Percentiles rank a stretch among this genome's conserved stretches.
Evolutionary conservation across 2,329 filamentous ascomycete genomes (phyloP).

Genomic region (Fusarium xylarioides): DNA sequence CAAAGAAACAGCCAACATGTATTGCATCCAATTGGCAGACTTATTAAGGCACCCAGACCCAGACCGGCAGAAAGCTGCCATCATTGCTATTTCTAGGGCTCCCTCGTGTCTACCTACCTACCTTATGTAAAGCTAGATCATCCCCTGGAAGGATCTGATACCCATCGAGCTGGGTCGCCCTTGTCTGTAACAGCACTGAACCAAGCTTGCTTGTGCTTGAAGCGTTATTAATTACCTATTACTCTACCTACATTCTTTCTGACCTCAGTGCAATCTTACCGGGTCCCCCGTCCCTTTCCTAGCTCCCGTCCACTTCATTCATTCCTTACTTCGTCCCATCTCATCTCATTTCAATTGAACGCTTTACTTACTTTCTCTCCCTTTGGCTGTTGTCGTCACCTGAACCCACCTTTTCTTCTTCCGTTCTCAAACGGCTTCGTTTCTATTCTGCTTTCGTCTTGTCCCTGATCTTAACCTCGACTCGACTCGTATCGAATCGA

Average conservation of each 20-base stretch:
- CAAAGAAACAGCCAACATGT: neutral
- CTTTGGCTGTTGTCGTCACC: conserved; percentile 28
- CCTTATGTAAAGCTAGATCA: neutral
- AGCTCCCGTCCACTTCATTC: conserved; percentile 20
- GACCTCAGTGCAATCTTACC: conserved; percentile 31
- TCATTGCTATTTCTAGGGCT: neutral
- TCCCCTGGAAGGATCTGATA: conserved; percentile 17
- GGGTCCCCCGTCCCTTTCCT: conserved; percentile 27
- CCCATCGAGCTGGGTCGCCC: conserved; percentile 34
- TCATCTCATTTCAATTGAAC: conserved; percentile 32
- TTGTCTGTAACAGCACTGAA: conserved; percentile 4
- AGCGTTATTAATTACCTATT: neutral
- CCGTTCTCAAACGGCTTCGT: conserved; percentile 24
- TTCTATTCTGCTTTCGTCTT: conserved; percentile 27
- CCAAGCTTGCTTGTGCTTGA: neutral
- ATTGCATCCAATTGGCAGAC: neutral
- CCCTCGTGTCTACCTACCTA: neutral
- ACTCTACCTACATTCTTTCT: conserved; percentile 20
- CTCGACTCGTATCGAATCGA: neutral
- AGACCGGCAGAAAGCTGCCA: neutral
- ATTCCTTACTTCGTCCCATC: conserved; percentile 27
- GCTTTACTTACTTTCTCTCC: conserved; percentile 6
- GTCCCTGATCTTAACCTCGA: neutral
- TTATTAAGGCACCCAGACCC: neutral
- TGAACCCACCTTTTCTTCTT: conserved; percentile 24